phyloP scores from a whole-genome alignment of 2,329 filamentous ascomycete species.

The Talaromyces sp. region DNA sequence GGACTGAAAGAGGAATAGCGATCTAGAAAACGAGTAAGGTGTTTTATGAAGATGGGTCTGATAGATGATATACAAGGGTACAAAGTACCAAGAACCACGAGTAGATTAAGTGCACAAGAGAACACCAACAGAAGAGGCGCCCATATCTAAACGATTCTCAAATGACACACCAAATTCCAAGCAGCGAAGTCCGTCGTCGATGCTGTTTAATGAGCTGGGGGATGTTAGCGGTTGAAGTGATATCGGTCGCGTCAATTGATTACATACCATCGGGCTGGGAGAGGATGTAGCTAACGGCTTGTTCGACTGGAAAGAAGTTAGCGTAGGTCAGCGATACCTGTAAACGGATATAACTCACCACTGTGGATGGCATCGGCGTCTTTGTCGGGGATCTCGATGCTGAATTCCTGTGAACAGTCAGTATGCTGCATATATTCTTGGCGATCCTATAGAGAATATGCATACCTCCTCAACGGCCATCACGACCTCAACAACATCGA shows the following conservation, averaged over 20 bases:
- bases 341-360: slow-evolving; percentile 57
- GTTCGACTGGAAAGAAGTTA: slow-evolving; percentile 63
- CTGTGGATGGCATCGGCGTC: slow-evolving; percentile 92
- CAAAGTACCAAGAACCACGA: slow-evolving; percentile 31
- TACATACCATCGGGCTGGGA: slow-evolving; percentile 84
- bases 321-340: not conserved
- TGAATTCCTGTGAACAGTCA: slow-evolving; percentile 58
- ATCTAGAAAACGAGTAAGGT: not conserved
- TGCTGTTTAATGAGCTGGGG: slow-evolving; percentile 38
- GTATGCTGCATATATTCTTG: not conserved
- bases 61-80: slow-evolving; percentile 45
- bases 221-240: slow-evolving; percentile 5
- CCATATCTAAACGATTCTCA: slow-evolving; percentile 26
- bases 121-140: slow-evolving; percentile 28
- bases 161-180: slow-evolving; percentile 32
- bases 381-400: slow-evolving; percentile 98
- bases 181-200: slow-evolving; percentile 24
- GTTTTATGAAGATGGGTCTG: slow-evolving; percentile 18
- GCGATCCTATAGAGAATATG: not conserved
- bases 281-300: slow-evolving; percentile 92
- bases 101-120: slow-evolving; percentile 38
- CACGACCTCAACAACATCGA: slow-evolving; percentile 98
- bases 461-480: slow-evolving; percentile 98
- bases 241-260: slow-evolving; percentile 19
- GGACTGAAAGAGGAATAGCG: not conserved